Evolutionary conservation across 2,329 filamentous ascomycete genomes (phyloP), one percentile per base, ranked within the genome.

Genomic region (Fusarium nurragi): DNA sequence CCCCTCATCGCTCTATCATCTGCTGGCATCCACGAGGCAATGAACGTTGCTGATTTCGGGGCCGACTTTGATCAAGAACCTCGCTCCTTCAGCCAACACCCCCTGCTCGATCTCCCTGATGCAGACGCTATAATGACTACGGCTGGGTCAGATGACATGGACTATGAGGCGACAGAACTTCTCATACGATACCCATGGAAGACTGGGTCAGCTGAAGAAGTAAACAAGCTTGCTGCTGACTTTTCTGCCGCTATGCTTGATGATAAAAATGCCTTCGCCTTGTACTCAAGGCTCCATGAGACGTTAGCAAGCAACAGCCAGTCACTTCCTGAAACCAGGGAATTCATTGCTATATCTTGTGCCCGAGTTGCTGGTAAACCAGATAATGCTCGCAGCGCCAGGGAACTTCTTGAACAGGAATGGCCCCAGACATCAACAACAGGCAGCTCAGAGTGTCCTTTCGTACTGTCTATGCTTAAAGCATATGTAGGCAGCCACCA

Each of bases 161-260:
- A 62, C 30, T 38, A 45, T 37, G 54, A 49, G 18, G 47, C 45
- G 21, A 10, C 43, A 32, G 36, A 40, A 8, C 21, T 26, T 43
- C 22, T 39, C 14, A 38, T 67, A 10, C n/a, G 26, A 32, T 69
- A 67, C 23, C 53, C 56, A 9, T 71, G 67, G 69, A 46, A 43
- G 21, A 34, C 54, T 21, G 64, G 64, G 12, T 58, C 54, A 39
- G 21, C 13, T 18, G 41, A 67, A n/a, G 56, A 66, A n/a, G 44
- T 37, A 9, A 66, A 43, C 37, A 72, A 71, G 51, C 66, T 71
- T 34, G 61, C 66, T 22, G 71, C 71, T 30, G 71, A 73, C 54
- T 73, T 73, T 40, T 69, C 59, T 23, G 61, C 61, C 23, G 61
- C 67, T 37, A 69, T 72, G 64, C 60, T 57, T 7, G 71, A 73